Evolutionary conservation across 805 yeast species (phyloP).

Genomic region (Hanseniaspora meyeri): DNA sequence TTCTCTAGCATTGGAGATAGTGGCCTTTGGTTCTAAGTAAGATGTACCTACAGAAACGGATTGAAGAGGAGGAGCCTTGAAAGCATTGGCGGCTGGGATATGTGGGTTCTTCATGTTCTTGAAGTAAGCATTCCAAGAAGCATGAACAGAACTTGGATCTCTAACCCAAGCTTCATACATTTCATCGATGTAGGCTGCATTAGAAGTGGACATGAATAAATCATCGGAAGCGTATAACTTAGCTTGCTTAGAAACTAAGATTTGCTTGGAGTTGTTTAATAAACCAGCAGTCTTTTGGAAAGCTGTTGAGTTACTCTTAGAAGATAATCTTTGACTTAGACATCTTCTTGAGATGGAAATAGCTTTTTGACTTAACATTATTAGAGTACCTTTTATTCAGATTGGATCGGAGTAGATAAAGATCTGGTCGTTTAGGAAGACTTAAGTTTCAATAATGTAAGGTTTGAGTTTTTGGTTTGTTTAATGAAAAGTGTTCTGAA

Average conservation of each 20-base stretch:
- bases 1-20: conserved; percentile 27
- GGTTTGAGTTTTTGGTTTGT: background rate
- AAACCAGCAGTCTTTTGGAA: background rate
- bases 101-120: conserved; percentile 67
- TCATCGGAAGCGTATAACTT: conserved; percentile 31
- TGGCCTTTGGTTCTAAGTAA: conserved; percentile 18
- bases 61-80: conserved; percentile 75
- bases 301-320: background rate
- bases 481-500: too few relatives aligned
- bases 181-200: conserved; percentile 89
- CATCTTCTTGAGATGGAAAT: conserved; percentile 2
- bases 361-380: conserved; percentile 10
- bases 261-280: background rate
- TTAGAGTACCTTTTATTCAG: background rate
- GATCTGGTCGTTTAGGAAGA: background rate
- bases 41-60: conserved; percentile 17
- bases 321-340: conserved; percentile 1
- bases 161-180: conserved; percentile 91
- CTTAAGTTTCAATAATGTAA: background rate
- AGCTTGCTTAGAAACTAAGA: background rate
- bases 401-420: background rate
- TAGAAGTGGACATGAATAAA: conserved; percentile 67
- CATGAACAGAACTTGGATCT: conserved; percentile 86
- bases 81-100: conserved; percentile 64
- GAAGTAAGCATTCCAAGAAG: conserved; percentile 95